Evolutionary conservation across 805 yeast genomes (phyloP), one percentile per base, ranked within the genome.

Genomic region (Metschnikowia orientalis): DNA sequence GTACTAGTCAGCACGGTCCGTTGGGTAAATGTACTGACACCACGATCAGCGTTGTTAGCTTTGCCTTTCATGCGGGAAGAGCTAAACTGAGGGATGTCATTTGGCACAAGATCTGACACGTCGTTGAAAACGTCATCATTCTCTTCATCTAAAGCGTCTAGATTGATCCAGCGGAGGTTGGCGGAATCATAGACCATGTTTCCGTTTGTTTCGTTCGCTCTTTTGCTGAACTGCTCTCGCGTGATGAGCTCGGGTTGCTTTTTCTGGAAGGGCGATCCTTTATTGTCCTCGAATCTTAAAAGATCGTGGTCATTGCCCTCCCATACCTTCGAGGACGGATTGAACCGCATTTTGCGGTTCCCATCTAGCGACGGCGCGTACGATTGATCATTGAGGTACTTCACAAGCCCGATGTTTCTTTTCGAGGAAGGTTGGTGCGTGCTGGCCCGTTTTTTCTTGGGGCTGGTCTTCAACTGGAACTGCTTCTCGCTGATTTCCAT

Each of bases 291-390:
- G 50, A 79, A 79, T 24, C 67, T 61, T 20, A 63, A 45, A 29
- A 77, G 53, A 14, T 77, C 83, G 18, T 64, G 68, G 23, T 79
- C 81, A 45, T 79, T 79, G 4, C 85, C 85, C 45, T 74, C 79
- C 87, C 86, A 80, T 27, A 61, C 59, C 43, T 63, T 62, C 29
- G 66, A 59, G 10, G 54, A 54, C 1, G 79, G 69, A 42, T 80
- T 77, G 47, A 64, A 80, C 28, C 59, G 62, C 79, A 80, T 77
- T 15, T 44, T 51, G n/a, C 44, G 39, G 26, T 48, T 52, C 45
- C 46, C 42, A 25, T 43, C 27, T 32, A 47, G 27, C 17, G 48
- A 32, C 4, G 44, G 46, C 18, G 38, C 47, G 15, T 29, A 27
- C 5, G 52, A 36, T 18, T 41, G 30, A 20, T 46, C 45, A 30